phyloP scores from a whole-genome alignment of 192 early-diverging fungal species.

The Piromyces sp. region DNA sequence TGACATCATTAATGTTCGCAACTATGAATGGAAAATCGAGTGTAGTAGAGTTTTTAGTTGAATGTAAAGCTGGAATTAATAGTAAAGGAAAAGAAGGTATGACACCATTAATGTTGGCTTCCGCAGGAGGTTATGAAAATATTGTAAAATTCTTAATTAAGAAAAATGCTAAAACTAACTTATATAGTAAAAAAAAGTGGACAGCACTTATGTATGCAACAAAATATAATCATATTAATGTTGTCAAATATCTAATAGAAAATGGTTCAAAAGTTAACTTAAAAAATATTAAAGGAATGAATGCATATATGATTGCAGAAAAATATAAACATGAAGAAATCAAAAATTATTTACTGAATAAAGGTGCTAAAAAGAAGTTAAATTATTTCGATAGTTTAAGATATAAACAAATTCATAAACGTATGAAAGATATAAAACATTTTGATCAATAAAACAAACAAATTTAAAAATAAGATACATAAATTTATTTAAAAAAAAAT shows the following conservation, averaged over 20 bases:
- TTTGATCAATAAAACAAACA: too few relatives aligned
- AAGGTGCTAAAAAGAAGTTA: neutral
- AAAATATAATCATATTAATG: neutral
- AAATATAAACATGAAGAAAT: neutral
- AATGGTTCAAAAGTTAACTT: neutral
- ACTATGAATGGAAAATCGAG: neutral
- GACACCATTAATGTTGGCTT: neutral
- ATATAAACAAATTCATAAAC: neutral
- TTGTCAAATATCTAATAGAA: neutral
- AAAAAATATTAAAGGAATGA: neutral
- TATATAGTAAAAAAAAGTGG: neutral
- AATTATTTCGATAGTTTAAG: neutral
- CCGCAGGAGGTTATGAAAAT: neutral
- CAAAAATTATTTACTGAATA: neutral
- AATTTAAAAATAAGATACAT: too few relatives aligned
- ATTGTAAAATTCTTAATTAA: neutral
- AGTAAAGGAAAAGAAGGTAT: neutral
- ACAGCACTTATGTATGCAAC: neutral
- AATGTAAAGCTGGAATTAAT: neutral
- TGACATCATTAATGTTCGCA: neutral
- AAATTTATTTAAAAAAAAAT: too few relatives aligned
- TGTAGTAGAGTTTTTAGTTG: neutral
- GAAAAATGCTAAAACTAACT: neutral
- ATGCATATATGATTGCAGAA: neutral
- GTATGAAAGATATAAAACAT: too few relatives aligned